Evolutionary conservation across 179 eudicot genomes (phyloP).

Genomic region (Beta lomatogona): DNA sequence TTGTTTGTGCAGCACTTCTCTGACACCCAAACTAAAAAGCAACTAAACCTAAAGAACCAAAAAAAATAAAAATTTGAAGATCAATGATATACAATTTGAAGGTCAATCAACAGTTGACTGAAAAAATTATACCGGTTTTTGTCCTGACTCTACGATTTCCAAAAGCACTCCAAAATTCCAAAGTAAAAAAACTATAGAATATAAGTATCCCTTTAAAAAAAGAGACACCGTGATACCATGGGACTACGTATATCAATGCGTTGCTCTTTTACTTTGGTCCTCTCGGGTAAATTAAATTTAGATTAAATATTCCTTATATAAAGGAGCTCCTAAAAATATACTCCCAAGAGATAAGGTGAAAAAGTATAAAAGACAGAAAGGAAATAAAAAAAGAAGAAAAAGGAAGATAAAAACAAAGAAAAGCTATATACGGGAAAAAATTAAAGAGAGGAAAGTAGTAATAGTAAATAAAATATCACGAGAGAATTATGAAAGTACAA

Average conservation of each 20-base stretch:
- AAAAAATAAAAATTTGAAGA: neutral
- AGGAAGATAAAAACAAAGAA: neutral
- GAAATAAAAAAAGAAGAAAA: neutral
- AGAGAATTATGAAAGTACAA: conserved; percentile 20
- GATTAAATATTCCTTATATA: neutral
- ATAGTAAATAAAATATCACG: neutral
- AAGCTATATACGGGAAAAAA: neutral
- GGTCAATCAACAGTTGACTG: conserved; percentile 35
- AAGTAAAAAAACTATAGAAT: neutral
- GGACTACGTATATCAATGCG: conserved; percentile 37
- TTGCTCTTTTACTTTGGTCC: conserved; percentile 28
- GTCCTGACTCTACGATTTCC: conserved; percentile 27
- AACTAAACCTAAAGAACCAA: conserved; percentile 2
- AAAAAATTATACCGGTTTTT: neutral
- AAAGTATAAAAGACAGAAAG: conserved; percentile 4
- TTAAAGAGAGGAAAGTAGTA: neutral
- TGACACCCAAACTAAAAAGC: conserved; percentile 18
- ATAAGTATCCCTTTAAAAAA: conserved; percentile 13
- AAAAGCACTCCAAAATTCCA: neutral
- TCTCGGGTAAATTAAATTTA: conserved; percentile 12
- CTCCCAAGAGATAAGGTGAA: conserved; percentile 19
- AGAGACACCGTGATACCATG: conserved; percentile 39
- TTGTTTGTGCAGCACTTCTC: conserved; percentile 7
- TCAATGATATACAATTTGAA: neutral
- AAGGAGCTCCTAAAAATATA: conserved; percentile 3